Base-by-base conservation (phyloP, 768 basidiomycete species). In the Serendipita sp. region DNA sequence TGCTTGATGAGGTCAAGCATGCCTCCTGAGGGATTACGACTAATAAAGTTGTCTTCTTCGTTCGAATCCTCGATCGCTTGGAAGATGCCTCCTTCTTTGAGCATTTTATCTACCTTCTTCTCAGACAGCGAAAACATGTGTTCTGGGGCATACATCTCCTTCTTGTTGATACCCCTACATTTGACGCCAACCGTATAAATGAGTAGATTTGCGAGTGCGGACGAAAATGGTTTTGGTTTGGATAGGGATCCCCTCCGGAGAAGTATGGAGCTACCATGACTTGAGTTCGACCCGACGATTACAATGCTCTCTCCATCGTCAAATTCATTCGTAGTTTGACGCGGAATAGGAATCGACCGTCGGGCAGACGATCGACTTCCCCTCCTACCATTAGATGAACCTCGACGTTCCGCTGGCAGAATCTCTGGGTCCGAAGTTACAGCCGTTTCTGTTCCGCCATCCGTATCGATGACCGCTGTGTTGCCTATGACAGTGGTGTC, bases 151-250 rank as follows among this genome's bases (percentile, higher is more conserved):
- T 99, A 99, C 33, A 78, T 76, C 66, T 89, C 84, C 65, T 90
- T 85, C 72, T 88, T 84, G 73, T 89, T 88, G 72, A 98, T 79
- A 0, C 94, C 93, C 48, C 84, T 86, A 67, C 89, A 96, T 72
- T 95, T 95, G 65, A 97, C 90, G 3, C 95, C 95, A 61, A 95
- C 83, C 3, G 95, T 97, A 72, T 98, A 97, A 28, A 97, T 86
- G 20, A 97, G 79, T 11, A 97, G 78, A 1, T 80, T 75, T 0
- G 82, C 81, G 1, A 98, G 79, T 1, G 79, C 77, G 26, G 80
- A 70, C 0, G 93, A 93, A 58, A 58, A 58, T 83, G 91, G 92
- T 68, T 82, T 83, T 24, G 74, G 73, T 68, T 84, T 86, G n/a
- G 56, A 24, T n/a, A 28, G 5, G 5, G 45, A 48, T 28, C 9